Evolutionary conservation across 2,329 filamentous ascomycete species (phyloP).

Genomic region (Aspergillus sp.): DNA sequence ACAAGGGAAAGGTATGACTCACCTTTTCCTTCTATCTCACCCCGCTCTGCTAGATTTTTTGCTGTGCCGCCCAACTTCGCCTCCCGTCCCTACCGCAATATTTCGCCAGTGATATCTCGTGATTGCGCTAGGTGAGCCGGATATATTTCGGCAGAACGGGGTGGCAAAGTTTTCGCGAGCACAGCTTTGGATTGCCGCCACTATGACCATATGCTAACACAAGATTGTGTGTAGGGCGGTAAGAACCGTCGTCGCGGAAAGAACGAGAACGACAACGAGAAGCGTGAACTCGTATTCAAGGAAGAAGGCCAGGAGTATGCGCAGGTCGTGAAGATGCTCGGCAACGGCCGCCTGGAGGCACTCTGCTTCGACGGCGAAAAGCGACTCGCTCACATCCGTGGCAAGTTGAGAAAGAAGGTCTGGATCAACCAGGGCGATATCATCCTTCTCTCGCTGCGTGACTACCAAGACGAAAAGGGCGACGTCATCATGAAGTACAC

Average conservation of each 20-base stretch:
- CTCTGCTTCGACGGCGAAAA: slow-evolving; percentile 94
- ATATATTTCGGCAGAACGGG: not conserved
- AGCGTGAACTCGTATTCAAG: slow-evolving; percentile 98
- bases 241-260: slow-evolving; percentile 98
- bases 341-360: slow-evolving; percentile 89
- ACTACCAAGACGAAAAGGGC: slow-evolving; percentile 92
- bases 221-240: slow-evolving; percentile 69
- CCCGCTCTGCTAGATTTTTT: slow-evolving; percentile 17
- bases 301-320: slow-evolving; percentile 94
- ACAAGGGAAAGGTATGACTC: slow-evolving; percentile 89
- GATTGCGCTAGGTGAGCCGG: not conserved
- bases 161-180: not conserved
- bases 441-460: slow-evolving; percentile 80
- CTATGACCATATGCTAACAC: slow-evolving; percentile 26
- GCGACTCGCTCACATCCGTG: slow-evolving; percentile 80
- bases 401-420: slow-evolving; percentile 99
- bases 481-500: slow-evolving; percentile 95
- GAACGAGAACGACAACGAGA: slow-evolving; percentile 99
- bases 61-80: slow-evolving; percentile 13
- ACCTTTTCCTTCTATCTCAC: slow-evolving; percentile 20
- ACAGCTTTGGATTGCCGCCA: not conserved
- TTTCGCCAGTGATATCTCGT: not conserved
- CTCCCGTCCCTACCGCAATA: slow-evolving; percentile 18
- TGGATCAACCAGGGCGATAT: slow-evolving; percentile 99
- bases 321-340: slow-evolving; percentile 92